Conservation (phyloP, 2,329 filamentous ascomycete species). For the Helotiales sp. region DNA sequence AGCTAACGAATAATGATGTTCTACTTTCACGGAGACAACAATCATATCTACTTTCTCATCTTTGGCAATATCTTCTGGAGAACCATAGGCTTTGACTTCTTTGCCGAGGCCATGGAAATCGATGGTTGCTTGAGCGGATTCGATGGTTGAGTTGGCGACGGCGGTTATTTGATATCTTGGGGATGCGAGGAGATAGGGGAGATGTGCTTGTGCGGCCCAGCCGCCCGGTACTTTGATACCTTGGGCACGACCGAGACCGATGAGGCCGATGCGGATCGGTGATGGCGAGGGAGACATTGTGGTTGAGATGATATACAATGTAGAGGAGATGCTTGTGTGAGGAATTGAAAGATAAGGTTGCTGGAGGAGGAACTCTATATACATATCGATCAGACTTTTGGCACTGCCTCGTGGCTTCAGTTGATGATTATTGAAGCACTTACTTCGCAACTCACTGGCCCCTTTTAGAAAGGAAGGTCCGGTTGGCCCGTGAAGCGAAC, state of each 20-base stretch:
- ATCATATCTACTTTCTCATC: constrained; percentile 49
- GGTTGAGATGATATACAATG: neutral
- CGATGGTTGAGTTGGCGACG: constrained; percentile 47
- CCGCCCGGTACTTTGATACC: constrained; percentile 12
- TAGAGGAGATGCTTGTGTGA: neutral
- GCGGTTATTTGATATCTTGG: constrained; percentile 45
- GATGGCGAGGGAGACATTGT: neutral
- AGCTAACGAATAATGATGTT: constrained; percentile 42
- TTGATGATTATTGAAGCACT: neutral
- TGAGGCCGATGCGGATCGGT: constrained; percentile 22
- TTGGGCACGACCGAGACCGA: constrained; percentile 13
- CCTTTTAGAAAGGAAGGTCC: neutral
- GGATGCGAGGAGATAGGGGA: constrained; percentile 40
- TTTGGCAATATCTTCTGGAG: constrained; percentile 41
- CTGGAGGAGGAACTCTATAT: neutral
- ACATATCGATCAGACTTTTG: neutral
- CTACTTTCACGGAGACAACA: constrained; percentile 45
- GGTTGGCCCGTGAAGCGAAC: neutral
- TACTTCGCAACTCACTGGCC: neutral
- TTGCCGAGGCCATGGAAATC: constrained; percentile 38
- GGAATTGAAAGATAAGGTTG: neutral
- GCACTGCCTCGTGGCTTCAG: neutral
- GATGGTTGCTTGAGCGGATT: constrained; percentile 43
- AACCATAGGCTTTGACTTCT: constrained; percentile 43
- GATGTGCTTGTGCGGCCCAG: constrained; percentile 57